phyloP scores from a whole-genome alignment of 2,329 filamentous ascomycete genomes.

The Xylariaceae sp. region DNA sequence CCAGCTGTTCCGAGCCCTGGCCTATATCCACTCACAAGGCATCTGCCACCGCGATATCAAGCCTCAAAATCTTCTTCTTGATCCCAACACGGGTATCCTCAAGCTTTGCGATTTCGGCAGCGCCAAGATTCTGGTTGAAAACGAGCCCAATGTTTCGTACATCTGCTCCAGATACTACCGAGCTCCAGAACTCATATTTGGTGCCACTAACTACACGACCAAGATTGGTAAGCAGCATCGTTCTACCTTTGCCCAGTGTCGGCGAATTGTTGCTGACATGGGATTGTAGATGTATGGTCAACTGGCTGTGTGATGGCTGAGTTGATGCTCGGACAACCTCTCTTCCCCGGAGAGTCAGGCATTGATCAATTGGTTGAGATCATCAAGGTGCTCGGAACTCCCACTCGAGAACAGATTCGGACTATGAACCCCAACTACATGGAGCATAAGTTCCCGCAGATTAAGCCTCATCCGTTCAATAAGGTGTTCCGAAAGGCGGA shows the following conservation, averaged over 20 bases:
- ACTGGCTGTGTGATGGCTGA: conserved; percentile 99
- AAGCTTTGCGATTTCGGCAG: conserved; percentile 99
- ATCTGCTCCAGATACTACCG: conserved; percentile 99
- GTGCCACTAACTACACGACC: conserved; percentile 98
- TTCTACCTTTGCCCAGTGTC: not conserved
- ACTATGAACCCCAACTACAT: conserved; percentile 99
- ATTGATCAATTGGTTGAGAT: conserved; percentile 99
- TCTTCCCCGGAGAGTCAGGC: conserved; percentile 97
- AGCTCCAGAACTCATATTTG: conserved; percentile 96
- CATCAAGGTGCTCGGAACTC: conserved; percentile 97
- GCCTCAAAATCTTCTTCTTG: conserved; percentile 92
- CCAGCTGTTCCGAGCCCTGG: conserved; percentile 95
- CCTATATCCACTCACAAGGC: conserved; percentile 98
- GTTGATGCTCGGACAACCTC: conserved; percentile 94
- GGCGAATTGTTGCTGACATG: conserved; percentile 3
- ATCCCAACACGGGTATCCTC: conserved; percentile 84
- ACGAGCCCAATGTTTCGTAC: conserved; percentile 98
- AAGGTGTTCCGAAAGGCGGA: conserved; percentile 99
- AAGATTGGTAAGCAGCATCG: conserved; percentile 77
- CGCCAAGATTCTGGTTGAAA: conserved; percentile 96
- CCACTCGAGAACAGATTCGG: conserved; percentile 94
- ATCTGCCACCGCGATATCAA: conserved; percentile 99
- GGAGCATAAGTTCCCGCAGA: conserved; percentile 99
- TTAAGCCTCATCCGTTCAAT: conserved; percentile 98
- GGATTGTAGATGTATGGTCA: conserved; percentile 84